A percentile compares a stretch with the other conserved stretches of the same genome.
These are phyloP conservation scores for Amanita thiersii DNA, from an alignment of 768 basidiomycete genomes.

Conservation along the genomic window DNA sequence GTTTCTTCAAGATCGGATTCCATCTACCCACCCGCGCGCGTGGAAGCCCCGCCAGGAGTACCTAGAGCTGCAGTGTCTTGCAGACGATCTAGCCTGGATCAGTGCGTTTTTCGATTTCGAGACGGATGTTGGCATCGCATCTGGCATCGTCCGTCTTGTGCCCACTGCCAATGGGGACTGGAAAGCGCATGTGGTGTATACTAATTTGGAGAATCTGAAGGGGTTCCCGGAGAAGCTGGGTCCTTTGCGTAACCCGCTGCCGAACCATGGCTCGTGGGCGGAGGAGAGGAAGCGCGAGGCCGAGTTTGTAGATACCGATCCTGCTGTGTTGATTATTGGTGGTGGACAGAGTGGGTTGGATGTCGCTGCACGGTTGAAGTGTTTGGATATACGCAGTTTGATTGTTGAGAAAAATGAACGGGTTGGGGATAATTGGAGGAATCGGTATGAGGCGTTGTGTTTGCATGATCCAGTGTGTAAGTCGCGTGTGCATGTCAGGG, in stretches of 20 bases:
- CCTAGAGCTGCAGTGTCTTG: constrained; percentile 22
- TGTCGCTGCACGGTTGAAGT: constrained; percentile 46
- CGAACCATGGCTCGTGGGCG: constrained; percentile 44
- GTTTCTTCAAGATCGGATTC: constrained; percentile 28
- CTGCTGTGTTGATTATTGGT: constrained; percentile 49
- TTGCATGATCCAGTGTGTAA: constrained; percentile 45
- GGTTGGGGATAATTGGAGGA: constrained; percentile 52
- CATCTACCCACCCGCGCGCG: constrained; percentile 12
- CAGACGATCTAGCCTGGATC: constrained; percentile 36
- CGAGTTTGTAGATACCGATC: constrained; percentile 38
- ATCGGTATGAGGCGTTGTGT: constrained; percentile 49
- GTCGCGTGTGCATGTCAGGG: no score
- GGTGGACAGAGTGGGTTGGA: constrained; percentile 49
- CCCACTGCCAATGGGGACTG: constrained; percentile 34
- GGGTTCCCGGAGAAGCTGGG: constrained; percentile 34
- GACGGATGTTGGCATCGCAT: constrained; percentile 32
- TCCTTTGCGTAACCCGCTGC: constrained; percentile 24
- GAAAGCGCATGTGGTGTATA: constrained; percentile 48
- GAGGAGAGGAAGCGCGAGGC: constrained; percentile 27
- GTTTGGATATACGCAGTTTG: constrained; percentile 36
- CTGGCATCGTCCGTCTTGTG: constrained; percentile 43
- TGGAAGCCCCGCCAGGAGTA: constrained; percentile 18
- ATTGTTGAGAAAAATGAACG: constrained; percentile 47
- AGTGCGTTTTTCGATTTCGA: constrained; percentile 40
- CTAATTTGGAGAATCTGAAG: constrained; percentile 40